phyloP scores from a whole-genome alignment of 2,329 filamentous ascomycete genomes.

The Alternaria rosae region DNA sequence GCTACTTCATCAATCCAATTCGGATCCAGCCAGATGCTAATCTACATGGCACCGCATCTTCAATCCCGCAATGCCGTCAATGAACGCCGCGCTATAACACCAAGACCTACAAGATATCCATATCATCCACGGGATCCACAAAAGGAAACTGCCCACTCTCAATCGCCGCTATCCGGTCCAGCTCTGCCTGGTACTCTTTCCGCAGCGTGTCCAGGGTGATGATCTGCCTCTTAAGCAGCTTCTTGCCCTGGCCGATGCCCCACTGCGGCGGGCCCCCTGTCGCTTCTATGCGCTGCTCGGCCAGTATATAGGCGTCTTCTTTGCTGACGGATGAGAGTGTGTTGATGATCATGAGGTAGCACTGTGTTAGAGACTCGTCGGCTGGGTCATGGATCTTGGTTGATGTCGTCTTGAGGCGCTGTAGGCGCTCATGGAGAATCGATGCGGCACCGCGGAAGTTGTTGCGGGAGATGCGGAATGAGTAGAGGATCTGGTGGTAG shows the following conservation, averaged over 20 bases:
- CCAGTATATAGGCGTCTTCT: conserved; percentile 82
- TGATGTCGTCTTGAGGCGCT: conserved; percentile 56
- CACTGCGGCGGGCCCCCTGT: conserved; percentile 33
- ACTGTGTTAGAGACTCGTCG: conserved; percentile 68
- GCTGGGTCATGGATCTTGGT: conserved; percentile 53
- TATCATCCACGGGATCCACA: conserved; percentile 48
- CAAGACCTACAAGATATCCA: conserved; percentile 44
- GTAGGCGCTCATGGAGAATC: conserved; percentile 63
- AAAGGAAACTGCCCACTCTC: conserved; percentile 91
- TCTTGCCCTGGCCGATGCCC: conserved; percentile 46
- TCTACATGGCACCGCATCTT: neutral
- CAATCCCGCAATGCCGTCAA: neutral
- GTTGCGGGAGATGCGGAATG: conserved; percentile 82
- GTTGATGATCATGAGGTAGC: conserved; percentile 93
- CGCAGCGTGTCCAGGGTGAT: conserved; percentile 86
- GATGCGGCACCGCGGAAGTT: conserved; percentile 83
- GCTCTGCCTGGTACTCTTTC: conserved; percentile 86
- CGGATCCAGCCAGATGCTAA: neutral
- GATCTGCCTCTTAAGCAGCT: conserved; percentile 70
- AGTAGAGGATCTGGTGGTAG: conserved; percentile 89
- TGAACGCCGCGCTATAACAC: neutral
- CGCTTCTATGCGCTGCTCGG: conserved; percentile 58
- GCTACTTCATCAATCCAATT: neutral
- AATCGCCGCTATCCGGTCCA: conserved; percentile 87
- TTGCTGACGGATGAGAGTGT: conserved; percentile 83